Percentiles rank a stretch among this genome's conserved stretches.
phyloP scores from a whole-genome alignment of 2,329 filamentous ascomycete species.

The Hymenoscyphus fraxineus region DNA sequence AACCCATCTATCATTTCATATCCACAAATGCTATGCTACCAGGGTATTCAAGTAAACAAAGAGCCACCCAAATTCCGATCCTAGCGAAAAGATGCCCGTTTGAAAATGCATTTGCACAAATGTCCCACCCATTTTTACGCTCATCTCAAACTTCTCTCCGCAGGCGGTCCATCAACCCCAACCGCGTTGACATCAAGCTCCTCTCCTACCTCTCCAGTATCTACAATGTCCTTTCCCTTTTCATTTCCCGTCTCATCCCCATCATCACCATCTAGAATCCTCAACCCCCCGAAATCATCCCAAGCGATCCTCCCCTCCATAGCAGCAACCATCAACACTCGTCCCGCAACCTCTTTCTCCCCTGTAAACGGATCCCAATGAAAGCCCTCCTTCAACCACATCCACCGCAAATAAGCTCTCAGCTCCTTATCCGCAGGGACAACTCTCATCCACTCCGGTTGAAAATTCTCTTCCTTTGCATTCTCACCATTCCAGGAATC shows the following conservation, averaged over 20 bases:
- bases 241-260: background rate
- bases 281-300: slow-evolving; percentile 36
- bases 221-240: background rate
- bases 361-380: slow-evolving; percentile 75
- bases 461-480: slow-evolving; percentile 48
- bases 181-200: background rate
- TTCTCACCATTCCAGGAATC: slow-evolving; percentile 62
- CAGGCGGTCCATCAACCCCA: background rate
- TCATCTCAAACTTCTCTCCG: background rate
- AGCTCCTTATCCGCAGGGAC: slow-evolving; percentile 82
- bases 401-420: slow-evolving; percentile 81
- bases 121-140: background rate
- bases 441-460: slow-evolving; percentile 89
- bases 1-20: background rate
- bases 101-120: background rate
- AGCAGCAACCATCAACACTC: slow-evolving; percentile 53
- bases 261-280: slow-evolving; percentile 36
- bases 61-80: background rate
- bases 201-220: background rate
- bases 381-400: slow-evolving; percentile 86
- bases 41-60: background rate
- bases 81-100: background rate
- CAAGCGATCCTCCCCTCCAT: slow-evolving; percentile 50
- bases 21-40: background rate
- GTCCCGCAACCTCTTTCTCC: slow-evolving; percentile 50